These are phyloP conservation scores for Xylaria sp. DNA, from an alignment of 2,329 filamentous ascomycete genomes.

Conservation along the genomic window DNA sequence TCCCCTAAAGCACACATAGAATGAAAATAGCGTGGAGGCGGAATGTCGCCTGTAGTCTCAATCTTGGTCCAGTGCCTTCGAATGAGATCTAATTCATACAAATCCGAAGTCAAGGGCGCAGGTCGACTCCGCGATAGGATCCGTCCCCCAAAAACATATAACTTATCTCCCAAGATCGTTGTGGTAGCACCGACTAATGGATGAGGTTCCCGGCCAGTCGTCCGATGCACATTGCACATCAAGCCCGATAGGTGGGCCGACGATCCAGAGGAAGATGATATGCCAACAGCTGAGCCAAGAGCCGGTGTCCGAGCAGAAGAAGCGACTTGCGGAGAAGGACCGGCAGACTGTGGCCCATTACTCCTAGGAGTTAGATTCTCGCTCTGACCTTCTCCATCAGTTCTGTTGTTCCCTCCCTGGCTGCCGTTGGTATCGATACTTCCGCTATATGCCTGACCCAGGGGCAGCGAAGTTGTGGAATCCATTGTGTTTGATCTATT, in stretches of 20 bases:
- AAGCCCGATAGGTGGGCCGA: slow-evolving; percentile 72
- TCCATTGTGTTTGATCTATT: slow-evolving; percentile 63
- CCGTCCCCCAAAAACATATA: slow-evolving; percentile 95
- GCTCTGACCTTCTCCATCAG: slow-evolving; percentile 60
- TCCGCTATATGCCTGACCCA: slow-evolving; percentile 53
- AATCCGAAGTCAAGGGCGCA: slow-evolving; percentile 82
- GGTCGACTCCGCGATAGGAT: slow-evolving; percentile 86
- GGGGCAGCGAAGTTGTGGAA: slow-evolving; percentile 49
- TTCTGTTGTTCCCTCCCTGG: slow-evolving; percentile 58
- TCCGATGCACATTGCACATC: slow-evolving; percentile 81
- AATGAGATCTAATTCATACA: slow-evolving; percentile 94
- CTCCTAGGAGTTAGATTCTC: slow-evolving; percentile 64
- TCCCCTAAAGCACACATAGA: slow-evolving; percentile 94
- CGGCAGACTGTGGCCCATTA: slow-evolving; percentile 65
- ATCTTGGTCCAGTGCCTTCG: slow-evolving; percentile 93
- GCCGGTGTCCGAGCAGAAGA: slow-evolving; percentile 55
- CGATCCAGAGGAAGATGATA: slow-evolving; percentile 58
- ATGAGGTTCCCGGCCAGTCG: slow-evolving; percentile 90
- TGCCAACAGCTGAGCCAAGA: slow-evolving; percentile 54
- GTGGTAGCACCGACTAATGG: slow-evolving; percentile 95
- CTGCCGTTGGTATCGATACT: slow-evolving; percentile 58
- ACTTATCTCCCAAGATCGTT: slow-evolving; percentile 91
- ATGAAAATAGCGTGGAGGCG: slow-evolving; percentile 94
- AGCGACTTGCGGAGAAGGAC: slow-evolving; percentile 64
- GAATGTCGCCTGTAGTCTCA: slow-evolving; percentile 84